A percentile compares a stretch with the other conserved stretches of the same genome.
Conservation (phyloP, 148 eudicot species). For the Rhododendron griersonianum region DNA sequence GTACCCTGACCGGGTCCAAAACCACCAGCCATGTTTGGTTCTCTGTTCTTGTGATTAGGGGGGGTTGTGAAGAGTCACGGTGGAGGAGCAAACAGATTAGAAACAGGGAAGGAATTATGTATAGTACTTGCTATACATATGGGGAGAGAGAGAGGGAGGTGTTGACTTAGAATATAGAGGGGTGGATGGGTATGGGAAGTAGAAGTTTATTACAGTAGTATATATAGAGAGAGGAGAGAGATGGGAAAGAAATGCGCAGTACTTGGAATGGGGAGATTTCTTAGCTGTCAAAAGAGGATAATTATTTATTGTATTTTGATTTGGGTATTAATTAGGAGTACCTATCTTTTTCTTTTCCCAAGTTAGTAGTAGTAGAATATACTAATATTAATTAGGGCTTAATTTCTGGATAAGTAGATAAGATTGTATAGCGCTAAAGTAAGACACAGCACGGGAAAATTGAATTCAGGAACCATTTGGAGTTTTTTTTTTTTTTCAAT, state of each 20-base stretch:
- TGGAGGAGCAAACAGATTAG: background rate
- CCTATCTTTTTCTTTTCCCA: background rate
- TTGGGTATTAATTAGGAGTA: background rate
- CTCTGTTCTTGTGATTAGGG: background rate
- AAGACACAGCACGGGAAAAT: background rate
- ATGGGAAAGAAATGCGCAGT: background rate
- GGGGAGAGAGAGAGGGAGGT: background rate
- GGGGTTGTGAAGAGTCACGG: background rate
- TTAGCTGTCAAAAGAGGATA: background rate
- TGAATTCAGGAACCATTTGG: background rate
- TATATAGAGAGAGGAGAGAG: background rate
- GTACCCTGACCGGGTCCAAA: slow-evolving; percentile 14
- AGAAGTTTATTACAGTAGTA: background rate
- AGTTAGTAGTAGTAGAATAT: background rate
- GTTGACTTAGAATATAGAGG: background rate
- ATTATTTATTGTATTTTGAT: background rate
- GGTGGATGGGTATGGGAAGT: background rate
- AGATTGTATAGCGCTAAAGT: background rate
- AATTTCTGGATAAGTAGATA: background rate
- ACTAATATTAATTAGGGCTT: background rate
- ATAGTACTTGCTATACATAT: background rate
- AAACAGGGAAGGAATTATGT: background rate
- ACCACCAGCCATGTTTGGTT: slow-evolving; percentile 32
- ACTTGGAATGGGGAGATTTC: background rate
- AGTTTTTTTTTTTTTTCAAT: too few species aligned